Base-by-base conservation (phyloP, 1,284 basidiomycete species). In the Cutaneotrichosporon cutaneum region DNA sequence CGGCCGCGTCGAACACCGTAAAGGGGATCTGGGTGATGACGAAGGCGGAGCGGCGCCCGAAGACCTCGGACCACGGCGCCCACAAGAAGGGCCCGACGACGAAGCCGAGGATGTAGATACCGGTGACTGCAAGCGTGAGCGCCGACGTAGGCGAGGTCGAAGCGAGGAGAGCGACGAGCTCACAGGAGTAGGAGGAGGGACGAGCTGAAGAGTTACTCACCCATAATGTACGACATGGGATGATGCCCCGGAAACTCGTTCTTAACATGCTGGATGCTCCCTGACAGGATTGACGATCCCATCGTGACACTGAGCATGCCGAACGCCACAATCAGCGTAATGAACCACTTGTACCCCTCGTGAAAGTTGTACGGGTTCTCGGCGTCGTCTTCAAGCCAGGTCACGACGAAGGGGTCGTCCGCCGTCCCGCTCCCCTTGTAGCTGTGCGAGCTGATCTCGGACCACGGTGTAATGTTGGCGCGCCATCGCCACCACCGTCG, bases 1-100 rank as follows among this genome's bases (percentile, higher is more conserved):
- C 75, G 2, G 74, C 81, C 18, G 80, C 70, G 60, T 80, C 81
- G 71, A 81, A 81, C 50, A 75, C 60, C 1, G 75, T 77, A 63
- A 80, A 81, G 8, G 77, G 62, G 59, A 77, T 67, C 53, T 77
- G 73, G 32, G 80, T 76, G 36, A 76, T 39, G 59, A 81, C 69
- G 66, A 80, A 81, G 52, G 80, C 58, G 54, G 69, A 71, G 26
- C 71, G 65, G 5, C 76, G 67, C 18, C 74, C 77, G 36, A 70
- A 72, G 14, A 77, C 70, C 54, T 75, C 74, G 16, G 62, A 65
- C 18, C 64, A 45, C 6, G 74, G 72, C 2, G 71, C 72, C 72
- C 72, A 75, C 21, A 72, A 30, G n/a, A 72, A 65, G 0, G 65
- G 65, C 0, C 65, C 65, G 7, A 59, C 24, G 3, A 58, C 57